Evolutionary conservation across 1,139 yeast genomes (phyloP), one percentile per base, ranked within the genome.

Genomic region (Casaregolazyma suthepensis): DNA sequence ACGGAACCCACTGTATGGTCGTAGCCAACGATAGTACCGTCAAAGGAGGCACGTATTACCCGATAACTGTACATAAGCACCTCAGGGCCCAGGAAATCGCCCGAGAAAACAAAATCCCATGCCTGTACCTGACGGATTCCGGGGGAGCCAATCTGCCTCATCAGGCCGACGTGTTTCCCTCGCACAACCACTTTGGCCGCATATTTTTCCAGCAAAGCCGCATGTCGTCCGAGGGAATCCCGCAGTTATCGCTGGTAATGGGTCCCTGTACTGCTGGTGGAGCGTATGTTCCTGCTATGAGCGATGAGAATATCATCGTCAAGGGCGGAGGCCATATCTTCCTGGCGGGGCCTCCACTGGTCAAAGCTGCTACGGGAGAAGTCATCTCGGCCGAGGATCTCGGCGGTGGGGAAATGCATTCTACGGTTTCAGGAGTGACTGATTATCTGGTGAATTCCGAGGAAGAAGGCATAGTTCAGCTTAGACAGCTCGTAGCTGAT

Each of bases 211-310:
- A 67, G 58, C 71, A 68, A 54, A 65, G 69, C 13, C 58, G 63
- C 37, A 64, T 67, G 67, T 66, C 70, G n/a, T 61, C 69, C 12
- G 54, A 54, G 52, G 69, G 69, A 20, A 63, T 67, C 38, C 71
- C 71, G 3, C 71, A 68, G 55, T 57, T 69, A 51, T 66, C 72
- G 10, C 57, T 68, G 38, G 71, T 68, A 5, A 58, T 68, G 51
- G 72, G 72, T 3, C 71, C 71, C n/a, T 68, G 71, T 45, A 68
- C 72, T 15, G 72, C 72, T n/a, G 72, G 72, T 15, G 72, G 72
- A 6, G 72, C 72, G 43, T 68, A 68, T 54, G 71, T 68, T 6
- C 72, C 72, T 7, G 72, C 71, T 20, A 66, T 68, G 70, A 64
- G 68, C 19, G 71, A 68, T 53, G 71, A 68, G 57, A 63, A 71